Base-by-base conservation (phyloP, 495 filamentous ascomycete genomes). In the Penicillium goetzii region DNA sequence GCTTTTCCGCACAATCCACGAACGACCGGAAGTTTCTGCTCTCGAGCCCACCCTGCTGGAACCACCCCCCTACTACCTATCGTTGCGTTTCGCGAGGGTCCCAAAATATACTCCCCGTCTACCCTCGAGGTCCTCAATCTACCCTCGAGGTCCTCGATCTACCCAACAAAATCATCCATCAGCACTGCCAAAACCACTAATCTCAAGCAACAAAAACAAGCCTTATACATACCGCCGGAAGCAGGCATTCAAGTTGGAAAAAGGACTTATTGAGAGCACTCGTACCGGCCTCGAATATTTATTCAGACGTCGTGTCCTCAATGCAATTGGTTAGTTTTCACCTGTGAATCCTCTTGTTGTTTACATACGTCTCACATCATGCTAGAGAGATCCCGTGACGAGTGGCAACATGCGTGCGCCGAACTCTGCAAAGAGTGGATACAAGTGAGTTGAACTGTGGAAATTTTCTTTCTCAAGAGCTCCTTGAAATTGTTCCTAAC, bases 401-500 rank as follows among this genome's bases (percentile, higher is more conserved):
- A 38, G 4, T 72, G 61, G 68, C 65, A 47, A 33, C 19, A 62
- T 2, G 17, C 41, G 14, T 59, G 62, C 30, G 15, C 66, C 2
- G 8, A 56, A 8, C 56, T 70, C 3, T 71, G 69, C 58, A 33
- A 26, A 25, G 43, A 53, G 26, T 75, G 74, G 73, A 57, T 12
- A 34, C n/a, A 2, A 2, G 74, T 75, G 61, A 26, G 50, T 45
- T 58, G 34, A 12, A 30, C 7, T 26, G 38, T 28, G 14, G 33
- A 55, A 4, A 54, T 55, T 60, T 23, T 14, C 11, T 25, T 28
- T 26, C n/a, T n/a, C n/a, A 2, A 12, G 11, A 17, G n/a, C 8
- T 15, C 7, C 14, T 19, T 34, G 5, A 11, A 10, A 12, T 66
- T 15, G 21, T 25, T 0, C 4, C 23, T 14, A 17, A 51, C 23